These are phyloP conservation scores for Cutaneotrichosporon sp. DNA, from an alignment of 1,284 basidiomycete genomes.

Conservation along the genomic window DNA sequence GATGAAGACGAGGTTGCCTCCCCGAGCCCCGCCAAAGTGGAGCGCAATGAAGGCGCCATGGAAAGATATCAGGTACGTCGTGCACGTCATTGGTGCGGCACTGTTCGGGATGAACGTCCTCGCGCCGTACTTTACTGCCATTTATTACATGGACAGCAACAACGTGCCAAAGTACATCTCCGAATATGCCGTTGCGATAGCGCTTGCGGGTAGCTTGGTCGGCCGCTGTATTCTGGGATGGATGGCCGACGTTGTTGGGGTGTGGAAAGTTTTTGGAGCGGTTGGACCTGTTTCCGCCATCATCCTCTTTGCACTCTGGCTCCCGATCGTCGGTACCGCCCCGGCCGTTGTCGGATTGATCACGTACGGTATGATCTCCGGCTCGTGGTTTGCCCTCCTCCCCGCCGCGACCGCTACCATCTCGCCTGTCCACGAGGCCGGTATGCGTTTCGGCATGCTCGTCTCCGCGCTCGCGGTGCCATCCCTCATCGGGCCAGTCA, in stretches of 20 bases:
- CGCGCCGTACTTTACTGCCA: constrained; percentile 42
- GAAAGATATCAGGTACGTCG: constrained; percentile 35
- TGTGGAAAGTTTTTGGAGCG: constrained; percentile 39
- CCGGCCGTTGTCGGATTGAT: constrained; percentile 43
- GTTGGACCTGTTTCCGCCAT: constrained; percentile 30
- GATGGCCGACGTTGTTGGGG: constrained; percentile 43
- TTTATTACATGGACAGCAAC: constrained; percentile 33
- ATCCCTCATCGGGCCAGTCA: constrained; percentile 44
- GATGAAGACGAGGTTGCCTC: constrained; percentile 45
- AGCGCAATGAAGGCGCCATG: constrained; percentile 36
- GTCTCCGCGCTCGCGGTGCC: constrained; percentile 38
- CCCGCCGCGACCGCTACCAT: constrained; percentile 43
- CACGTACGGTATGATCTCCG: constrained; percentile 40
- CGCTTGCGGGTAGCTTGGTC: constrained; percentile 43
- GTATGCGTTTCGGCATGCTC: constrained; percentile 49
- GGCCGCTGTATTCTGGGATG: constrained; percentile 40
- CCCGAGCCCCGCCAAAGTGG: constrained; percentile 38
- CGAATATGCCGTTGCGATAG: constrained; percentile 43
- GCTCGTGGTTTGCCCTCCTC: constrained; percentile 46
- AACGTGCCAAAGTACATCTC: constrained; percentile 24
- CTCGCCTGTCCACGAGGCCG: constrained; percentile 47
- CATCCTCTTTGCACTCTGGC: constrained; percentile 45
- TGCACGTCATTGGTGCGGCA: constrained; percentile 33
- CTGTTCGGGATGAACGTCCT: constrained; percentile 39
- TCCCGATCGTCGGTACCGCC: constrained; percentile 31